These are phyloP conservation scores for Nigrospora osmanthi DNA, from an alignment of 2,329 filamentous ascomycete genomes.

Conservation along the genomic window DNA sequence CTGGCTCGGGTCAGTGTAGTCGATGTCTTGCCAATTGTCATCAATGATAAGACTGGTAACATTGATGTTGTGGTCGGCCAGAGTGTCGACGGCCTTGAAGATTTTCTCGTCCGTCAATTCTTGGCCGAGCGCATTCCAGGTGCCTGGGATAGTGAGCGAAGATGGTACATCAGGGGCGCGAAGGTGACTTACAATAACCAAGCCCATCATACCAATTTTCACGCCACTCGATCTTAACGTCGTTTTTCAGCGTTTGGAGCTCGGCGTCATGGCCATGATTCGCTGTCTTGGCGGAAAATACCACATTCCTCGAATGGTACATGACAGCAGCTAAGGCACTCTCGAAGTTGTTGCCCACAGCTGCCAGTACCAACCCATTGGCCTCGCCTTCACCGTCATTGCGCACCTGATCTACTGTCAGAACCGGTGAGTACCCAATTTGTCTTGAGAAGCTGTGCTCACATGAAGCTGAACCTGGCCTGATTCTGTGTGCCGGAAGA, in stretches of 20 bases:
- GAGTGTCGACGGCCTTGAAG: slow-evolving; percentile 61
- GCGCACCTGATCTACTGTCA: slow-evolving; percentile 26
- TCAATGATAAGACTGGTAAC: slow-evolving; percentile 88
- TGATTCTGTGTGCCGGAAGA: slow-evolving; percentile 57
- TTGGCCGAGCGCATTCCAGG: slow-evolving; percentile 90
- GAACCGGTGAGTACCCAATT: too few relatives aligned
- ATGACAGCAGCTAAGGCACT: slow-evolving; percentile 71
- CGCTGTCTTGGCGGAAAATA: slow-evolving; percentile 35
- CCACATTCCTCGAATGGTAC: slow-evolving; percentile 73
- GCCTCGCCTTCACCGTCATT: slow-evolving; percentile 58
- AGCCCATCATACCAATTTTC: slow-evolving; percentile 89
- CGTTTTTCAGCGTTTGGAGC: slow-evolving; percentile 34
- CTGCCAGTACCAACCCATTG: slow-evolving; percentile 57
- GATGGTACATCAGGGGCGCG: neutral
- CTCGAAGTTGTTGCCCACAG: slow-evolving; percentile 66
- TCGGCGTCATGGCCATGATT: slow-evolving; percentile 37
- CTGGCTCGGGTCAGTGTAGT: slow-evolving; percentile 39
- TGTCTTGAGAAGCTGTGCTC: slow-evolving; percentile 17
- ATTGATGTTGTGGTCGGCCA: slow-evolving; percentile 66
- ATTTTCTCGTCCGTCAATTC: slow-evolving; percentile 75
- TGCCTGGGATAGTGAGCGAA: slow-evolving; percentile 37
- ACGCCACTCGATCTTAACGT: slow-evolving; percentile 58
- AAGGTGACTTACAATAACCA: slow-evolving; percentile 63
- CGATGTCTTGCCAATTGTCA: slow-evolving; percentile 88
- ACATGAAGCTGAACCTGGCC: slow-evolving; percentile 63